Evolutionary conservation across 2,329 filamentous ascomycete genomes (phyloP), one percentile per base, ranked within the genome.

Genomic region (Geosmithia putterillii): DNA sequence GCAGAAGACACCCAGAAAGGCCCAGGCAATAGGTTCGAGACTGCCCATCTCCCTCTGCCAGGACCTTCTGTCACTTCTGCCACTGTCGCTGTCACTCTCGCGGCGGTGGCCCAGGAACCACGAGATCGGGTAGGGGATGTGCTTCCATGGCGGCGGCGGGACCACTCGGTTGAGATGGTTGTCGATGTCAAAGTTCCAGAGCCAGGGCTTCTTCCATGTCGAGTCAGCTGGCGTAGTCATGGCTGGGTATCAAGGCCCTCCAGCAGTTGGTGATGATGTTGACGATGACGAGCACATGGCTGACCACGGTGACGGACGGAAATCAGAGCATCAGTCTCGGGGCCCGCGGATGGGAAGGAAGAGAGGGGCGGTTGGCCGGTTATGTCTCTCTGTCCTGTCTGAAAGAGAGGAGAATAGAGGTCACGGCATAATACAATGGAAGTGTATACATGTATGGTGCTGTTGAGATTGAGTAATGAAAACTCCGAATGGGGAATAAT

Each of bases 111-210:
- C 83, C 2, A 94, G 63, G 51, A 86, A 83, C 50, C 78, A 74
- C 18, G 84, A 74, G 18, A 92, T 55, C 0, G 74, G 73, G 40
- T 66, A 67, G 0, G 87, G 88, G 1, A 94, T 55, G 38, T 66
- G 63, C 22, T 72, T 64, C 57, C 86, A 73, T 51, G 74, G 76
- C 36, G 82, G 81, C 14, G 73, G 65, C 8, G 83, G 83, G 20
- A 94, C 56, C 47, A 78, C 69, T 3, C 72, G 82, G 57, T 90
- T 87, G 42, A 94, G 57, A 56, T 81, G 77, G n/a, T 62, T 64
- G 67, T 95, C 88, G 49, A 94, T 74, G 61, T 92, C 77, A 61
- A 94, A 78, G 54, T 81, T 69, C 64, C 69, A 72, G 28, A 21
- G 15, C 41, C 44, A 41, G n/a, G 44, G 44, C 20, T 35, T 40